Conservation (phyloP, 768 basidiomycete species). For the Gelatoporia subvermispora region DNA sequence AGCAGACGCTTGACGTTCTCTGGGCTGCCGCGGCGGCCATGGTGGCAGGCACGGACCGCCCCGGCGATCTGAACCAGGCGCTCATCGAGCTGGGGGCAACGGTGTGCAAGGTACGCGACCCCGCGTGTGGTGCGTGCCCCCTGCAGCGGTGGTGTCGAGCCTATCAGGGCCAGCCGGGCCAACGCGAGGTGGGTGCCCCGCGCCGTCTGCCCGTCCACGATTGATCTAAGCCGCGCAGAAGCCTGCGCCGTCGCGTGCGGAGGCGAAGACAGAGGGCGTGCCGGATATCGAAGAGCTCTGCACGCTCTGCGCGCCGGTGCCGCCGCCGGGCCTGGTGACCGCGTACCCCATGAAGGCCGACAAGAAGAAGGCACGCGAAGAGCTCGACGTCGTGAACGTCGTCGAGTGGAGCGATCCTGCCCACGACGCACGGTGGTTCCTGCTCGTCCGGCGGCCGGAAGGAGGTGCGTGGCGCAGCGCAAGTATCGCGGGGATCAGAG, state of each 20-base stretch:
- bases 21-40: conserved; percentile 75
- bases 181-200: neutral
- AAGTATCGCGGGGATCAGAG: neutral
- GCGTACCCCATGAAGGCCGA: conserved; percentile 85
- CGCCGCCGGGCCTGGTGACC: conserved; percentile 44
- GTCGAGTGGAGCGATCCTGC: conserved; percentile 63
- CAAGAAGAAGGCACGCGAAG: conserved; percentile 79
- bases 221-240: neutral
- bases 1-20: conserved; percentile 71
- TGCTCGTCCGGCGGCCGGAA: conserved; percentile 80
- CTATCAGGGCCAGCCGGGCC: conserved; percentile 29
- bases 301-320: conserved; percentile 57
- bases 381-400: conserved; percentile 82
- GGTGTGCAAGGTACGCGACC: conserved; percentile 83
- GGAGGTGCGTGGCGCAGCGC: conserved; percentile 48
- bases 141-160: conserved; percentile 66
- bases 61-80: conserved; percentile 89
- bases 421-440: conserved; percentile 44
- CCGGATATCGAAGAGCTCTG: conserved; percentile 79
- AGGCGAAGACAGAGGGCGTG: conserved; percentile 12
- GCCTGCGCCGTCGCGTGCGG: neutral
- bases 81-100: conserved; percentile 94
- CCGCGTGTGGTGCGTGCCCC: conserved; percentile 71
- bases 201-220: neutral
- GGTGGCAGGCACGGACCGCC: conserved; percentile 49